Evolutionary conservation across 192 early-diverging fungal genomes (phyloP).

Genomic region (Coemansia sp.): DNA sequence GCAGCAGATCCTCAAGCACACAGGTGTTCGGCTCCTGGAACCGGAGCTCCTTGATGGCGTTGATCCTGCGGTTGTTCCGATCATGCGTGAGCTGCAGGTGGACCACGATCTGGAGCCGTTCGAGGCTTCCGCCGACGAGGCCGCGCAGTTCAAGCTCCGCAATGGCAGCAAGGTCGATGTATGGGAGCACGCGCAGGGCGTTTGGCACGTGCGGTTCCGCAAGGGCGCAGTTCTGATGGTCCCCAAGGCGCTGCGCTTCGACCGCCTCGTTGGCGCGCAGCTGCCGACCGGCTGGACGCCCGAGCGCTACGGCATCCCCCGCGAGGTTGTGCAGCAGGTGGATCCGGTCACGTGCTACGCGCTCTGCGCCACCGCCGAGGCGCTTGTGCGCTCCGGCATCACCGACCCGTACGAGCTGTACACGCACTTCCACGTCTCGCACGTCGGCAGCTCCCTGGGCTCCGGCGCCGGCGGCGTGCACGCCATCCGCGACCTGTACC

Average conservation of each 20-base stretch:
- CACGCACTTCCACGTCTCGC: constrained; percentile 90
- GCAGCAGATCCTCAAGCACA: constrained; percentile 86
- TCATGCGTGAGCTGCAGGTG: constrained; percentile 89
- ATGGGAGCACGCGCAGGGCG: constrained; percentile 66
- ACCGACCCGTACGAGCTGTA: constrained; percentile 98
- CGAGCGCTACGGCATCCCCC: constrained; percentile 88
- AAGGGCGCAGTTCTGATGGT: constrained; percentile 87
- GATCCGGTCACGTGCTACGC: constrained; percentile 90
- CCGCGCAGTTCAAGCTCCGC: constrained; percentile 80
- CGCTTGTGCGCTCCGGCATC: constrained; percentile 86
- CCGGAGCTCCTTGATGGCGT: constrained; percentile 67
- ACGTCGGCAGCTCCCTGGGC: constrained; percentile 89
- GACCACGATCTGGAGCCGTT: constrained; percentile 86
- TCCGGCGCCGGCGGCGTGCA: constrained; percentile 89
- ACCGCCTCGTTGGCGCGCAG: constrained; percentile 89
- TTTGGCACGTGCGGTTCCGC: constrained; percentile 76
- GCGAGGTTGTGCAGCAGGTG: constrained; percentile 88
- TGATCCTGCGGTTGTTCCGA: constrained; percentile 81
- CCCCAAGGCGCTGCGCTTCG: constrained; percentile 93
- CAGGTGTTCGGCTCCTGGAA: constrained; percentile 63
- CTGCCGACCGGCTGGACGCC: constrained; percentile 96
- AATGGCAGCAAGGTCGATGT: constrained; percentile 77
- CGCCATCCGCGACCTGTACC: constrained; percentile 78
- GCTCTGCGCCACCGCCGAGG: constrained; percentile 89
- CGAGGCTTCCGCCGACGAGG: constrained; percentile 85